Conservation (phyloP, 306 rosid genomes). For the Quercus cerris region DNA sequence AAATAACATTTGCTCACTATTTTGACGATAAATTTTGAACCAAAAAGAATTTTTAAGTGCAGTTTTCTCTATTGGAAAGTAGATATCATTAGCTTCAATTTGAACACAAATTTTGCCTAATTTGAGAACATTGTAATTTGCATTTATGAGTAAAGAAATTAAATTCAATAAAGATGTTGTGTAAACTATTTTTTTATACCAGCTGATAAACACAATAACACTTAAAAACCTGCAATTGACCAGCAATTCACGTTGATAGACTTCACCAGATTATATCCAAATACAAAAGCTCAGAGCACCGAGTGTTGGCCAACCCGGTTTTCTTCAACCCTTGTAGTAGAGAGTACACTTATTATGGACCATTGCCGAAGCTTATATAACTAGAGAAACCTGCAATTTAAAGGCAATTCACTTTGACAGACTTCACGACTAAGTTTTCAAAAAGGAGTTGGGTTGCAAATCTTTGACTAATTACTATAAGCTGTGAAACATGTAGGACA, state of each 20-base stretch:
- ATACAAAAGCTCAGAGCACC: constrained; percentile 68
- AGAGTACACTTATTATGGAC: constrained; percentile 49
- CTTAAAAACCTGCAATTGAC: too few relatives aligned
- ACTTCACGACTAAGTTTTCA: constrained; percentile 28
- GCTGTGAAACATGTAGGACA: constrained; percentile 1
- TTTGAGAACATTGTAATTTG: too few relatives aligned
- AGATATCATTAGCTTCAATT: too few relatives aligned
- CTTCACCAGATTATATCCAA: constrained; percentile 50
- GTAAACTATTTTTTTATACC: too few relatives aligned
- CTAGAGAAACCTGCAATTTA: constrained; percentile 40
- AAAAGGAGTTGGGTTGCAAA: constrained; percentile 42
- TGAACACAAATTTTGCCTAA: too few relatives aligned
- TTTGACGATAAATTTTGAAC: too few relatives aligned
- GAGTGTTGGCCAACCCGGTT: constrained; percentile 63
- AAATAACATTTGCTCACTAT: too few relatives aligned
- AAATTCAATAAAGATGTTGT: too few relatives aligned
- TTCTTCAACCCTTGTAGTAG: constrained; percentile 53
- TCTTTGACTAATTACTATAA: constrained; percentile 52
- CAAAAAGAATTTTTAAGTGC: too few relatives aligned
- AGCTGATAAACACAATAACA: too few relatives aligned
- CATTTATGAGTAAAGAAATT: too few relatives aligned
- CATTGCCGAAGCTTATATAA: constrained; percentile 67
- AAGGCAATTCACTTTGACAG: constrained; percentile 10
- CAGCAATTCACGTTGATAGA: constrained; percentile 22
- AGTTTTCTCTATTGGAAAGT: too few relatives aligned